Conservation (phyloP, 805 yeast genomes). For the Saturnispora ahearnii region DNA sequence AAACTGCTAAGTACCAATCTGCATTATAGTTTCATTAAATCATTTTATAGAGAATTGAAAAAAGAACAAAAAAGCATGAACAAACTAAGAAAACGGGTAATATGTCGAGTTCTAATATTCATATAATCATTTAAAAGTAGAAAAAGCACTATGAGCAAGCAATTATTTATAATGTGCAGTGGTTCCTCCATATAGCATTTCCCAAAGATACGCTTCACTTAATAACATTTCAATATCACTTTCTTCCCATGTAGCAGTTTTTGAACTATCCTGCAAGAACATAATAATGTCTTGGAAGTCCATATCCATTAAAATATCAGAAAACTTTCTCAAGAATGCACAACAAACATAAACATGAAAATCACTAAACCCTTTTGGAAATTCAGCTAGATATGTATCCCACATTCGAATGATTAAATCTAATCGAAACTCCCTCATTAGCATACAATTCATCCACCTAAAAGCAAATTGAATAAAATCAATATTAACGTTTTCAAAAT, state of each 20-base stretch:
- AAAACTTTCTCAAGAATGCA: conserved; percentile 86
- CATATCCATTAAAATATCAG: conserved; percentile 65
- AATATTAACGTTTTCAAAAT: conserved; percentile 72
- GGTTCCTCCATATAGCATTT: conserved; percentile 82
- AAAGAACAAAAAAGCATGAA: too few relatives aligned
- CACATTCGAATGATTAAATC: conserved; percentile 84
- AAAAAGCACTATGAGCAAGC: not conserved
- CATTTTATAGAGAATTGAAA: not conserved
- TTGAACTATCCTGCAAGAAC: conserved; percentile 74
- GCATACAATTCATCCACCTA: conserved; percentile 96
- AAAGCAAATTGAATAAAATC: conserved; percentile 94
- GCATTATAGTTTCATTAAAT: conserved; percentile 11
- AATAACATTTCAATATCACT: conserved; percentile 84
- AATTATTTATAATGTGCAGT: conserved; percentile 62
- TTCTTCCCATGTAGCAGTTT: conserved; percentile 78
- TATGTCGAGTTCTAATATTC: too few relatives aligned
- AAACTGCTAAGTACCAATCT: conserved; percentile 47
- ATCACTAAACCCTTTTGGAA: conserved; percentile 71
- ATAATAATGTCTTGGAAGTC: conserved; percentile 93
- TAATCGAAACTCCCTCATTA: conserved; percentile 87
- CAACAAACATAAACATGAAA: conserved; percentile 98
- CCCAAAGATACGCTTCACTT: conserved; percentile 97
- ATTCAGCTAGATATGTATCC: conserved; percentile 85
- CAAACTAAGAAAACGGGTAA: too few relatives aligned
- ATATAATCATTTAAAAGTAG: too few relatives aligned